Base-by-base conservation (phyloP, 495 filamentous ascomycete genomes). In the Tuber aestivum region DNA sequence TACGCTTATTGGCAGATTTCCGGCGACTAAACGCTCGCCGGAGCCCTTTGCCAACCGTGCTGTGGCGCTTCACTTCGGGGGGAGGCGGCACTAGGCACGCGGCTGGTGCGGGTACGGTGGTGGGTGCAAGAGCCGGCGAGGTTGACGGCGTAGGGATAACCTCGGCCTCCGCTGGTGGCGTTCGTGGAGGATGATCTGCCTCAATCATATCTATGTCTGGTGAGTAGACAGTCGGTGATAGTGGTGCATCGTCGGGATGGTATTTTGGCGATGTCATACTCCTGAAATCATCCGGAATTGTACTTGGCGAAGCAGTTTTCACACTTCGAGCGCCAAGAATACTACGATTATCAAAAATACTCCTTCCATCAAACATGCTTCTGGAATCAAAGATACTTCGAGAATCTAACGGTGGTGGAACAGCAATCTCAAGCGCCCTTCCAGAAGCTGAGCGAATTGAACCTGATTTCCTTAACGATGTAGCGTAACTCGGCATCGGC, bases 21-120 rank as follows among this genome's bases (percentile, higher is more conserved):
- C 81, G 80, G 16, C 81, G 77, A 48, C 80, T 82, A 72, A 82
- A 82, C 14, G 81, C 81, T 41, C 78, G 80, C 5, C 80, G 74
- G 44, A 82, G 71, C 10, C 75, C 75, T 45, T 77, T 65, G 48
- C 77, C 78, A 40, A 74, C 77, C 3, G 77, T 78, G 18, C 73
- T 78, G 32, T 73, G 78, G 40, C 78, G 78, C 20, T 73, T 65
- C 3, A 65, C 56, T 32, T 65, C 56, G 6, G 56, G 12, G n/a
- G 12, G 56, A 65, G 56, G 56, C 23, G 56, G 56, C 16, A 16
- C 56, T 12, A 32, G 10, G n/a, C 10, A n/a, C n/a, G 56, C 12
- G 9, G 32, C 56, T 65, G n/a, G 27, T 18, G 12, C 56, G 12
- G 56, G n/a, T 14, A 12, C 3, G 27, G 12, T 12, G 20, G 48